phyloP scores from a whole-genome alignment of 441 rosid genomes.

The Populus hybrid region DNA sequence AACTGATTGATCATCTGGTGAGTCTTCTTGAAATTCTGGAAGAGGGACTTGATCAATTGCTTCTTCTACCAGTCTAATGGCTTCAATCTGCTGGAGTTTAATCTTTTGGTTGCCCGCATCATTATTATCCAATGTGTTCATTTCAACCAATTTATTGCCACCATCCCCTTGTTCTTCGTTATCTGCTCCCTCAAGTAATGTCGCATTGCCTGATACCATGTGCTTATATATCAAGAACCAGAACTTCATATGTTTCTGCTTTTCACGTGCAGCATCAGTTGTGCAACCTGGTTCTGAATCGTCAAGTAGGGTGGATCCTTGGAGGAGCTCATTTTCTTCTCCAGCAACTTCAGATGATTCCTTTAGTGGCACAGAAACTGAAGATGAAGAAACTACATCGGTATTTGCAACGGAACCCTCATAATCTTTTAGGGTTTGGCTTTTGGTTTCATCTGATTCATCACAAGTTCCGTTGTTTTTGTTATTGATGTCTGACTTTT shows the following conservation, averaged over 20 bases:
- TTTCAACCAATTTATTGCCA: slow-evolving; percentile 10
- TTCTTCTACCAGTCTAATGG: slow-evolving; percentile 79
- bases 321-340: slow-evolving; percentile 25
- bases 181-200: slow-evolving; percentile 28
- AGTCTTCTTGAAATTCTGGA: slow-evolving; percentile 46
- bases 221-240: slow-evolving; percentile 83
- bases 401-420: slow-evolving; percentile 13
- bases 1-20: slow-evolving; percentile 29
- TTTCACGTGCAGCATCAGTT: slow-evolving; percentile 31
- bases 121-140: slow-evolving; percentile 16
- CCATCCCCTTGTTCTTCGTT: slow-evolving; percentile 32
- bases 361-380: slow-evolving; percentile 10
- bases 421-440: neutral
- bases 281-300: slow-evolving; percentile 30
- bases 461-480: slow-evolving; percentile 13
- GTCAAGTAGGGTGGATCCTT: slow-evolving; percentile 16
- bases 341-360: slow-evolving; percentile 18
- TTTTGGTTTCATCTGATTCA: slow-evolving; percentile 17
- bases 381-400: slow-evolving; percentile 15
- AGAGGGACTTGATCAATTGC: slow-evolving; percentile 85
- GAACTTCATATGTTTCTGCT: slow-evolving; percentile 52
- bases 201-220: slow-evolving; percentile 55
- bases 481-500: slow-evolving; percentile 15
- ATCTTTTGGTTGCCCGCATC: slow-evolving; percentile 28
- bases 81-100: slow-evolving; percentile 51